These are phyloP conservation scores for Arctostaphylos glauca DNA, from an alignment of 148 eudicot species.

Conservation along the genomic window DNA sequence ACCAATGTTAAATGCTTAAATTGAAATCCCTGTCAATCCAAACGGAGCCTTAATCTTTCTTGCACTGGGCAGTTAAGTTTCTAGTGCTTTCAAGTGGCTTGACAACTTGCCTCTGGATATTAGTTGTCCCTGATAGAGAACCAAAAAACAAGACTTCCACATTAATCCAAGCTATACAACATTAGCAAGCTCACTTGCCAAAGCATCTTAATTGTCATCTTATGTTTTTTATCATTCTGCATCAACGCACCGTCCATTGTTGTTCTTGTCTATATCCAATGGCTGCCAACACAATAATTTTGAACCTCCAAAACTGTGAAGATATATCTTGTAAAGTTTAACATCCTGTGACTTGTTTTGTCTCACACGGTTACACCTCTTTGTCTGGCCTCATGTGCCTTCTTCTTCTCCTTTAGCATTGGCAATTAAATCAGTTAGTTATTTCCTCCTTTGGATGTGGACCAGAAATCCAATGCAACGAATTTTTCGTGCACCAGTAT, in stretches of 20 bases:
- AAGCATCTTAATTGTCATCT: not conserved
- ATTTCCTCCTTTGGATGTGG: not conserved
- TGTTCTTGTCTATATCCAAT: not conserved
- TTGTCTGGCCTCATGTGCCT: not conserved
- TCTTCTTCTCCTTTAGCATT: not conserved
- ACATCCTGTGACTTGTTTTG: not conserved
- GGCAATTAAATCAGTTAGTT: not conserved
- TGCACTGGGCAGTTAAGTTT: too few relatives aligned
- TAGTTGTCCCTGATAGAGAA: not conserved
- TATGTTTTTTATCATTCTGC: not conserved
- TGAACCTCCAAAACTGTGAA: not conserved
- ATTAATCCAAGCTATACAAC: not conserved
- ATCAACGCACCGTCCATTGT: not conserved
- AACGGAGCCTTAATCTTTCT: too few relatives aligned
- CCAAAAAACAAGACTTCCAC: not conserved
- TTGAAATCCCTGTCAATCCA: too few relatives aligned
- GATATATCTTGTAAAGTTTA: not conserved
- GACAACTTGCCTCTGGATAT: not conserved
- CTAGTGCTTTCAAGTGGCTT: not conserved
- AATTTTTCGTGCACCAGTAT: not conserved
- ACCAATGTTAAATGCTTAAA: too few relatives aligned
- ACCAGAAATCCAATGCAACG: not conserved
- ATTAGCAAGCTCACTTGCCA: not conserved
- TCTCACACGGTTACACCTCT: not conserved
- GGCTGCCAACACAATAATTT: not conserved